Conservation (phyloP, 352 stramenopile species). For the Globisporangium canariense region DNA sequence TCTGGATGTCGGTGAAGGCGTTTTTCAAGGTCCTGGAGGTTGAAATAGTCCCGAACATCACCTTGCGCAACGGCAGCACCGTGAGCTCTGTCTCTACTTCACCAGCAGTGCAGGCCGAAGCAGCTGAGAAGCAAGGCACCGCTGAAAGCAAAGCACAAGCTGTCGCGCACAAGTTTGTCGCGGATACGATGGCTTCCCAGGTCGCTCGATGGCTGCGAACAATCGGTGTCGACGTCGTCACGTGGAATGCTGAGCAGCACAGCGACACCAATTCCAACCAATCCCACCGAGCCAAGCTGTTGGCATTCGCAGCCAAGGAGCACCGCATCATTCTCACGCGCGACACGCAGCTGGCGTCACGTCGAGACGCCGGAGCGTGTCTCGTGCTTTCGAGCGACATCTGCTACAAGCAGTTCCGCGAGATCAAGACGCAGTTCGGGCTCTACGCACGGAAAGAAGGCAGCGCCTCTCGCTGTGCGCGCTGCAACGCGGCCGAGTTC, state of each 20-base stretch:
- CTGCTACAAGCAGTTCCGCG: slow-evolving; percentile 52
- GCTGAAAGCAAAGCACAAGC: background rate
- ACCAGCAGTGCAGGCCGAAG: background rate
- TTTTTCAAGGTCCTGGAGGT: slow-evolving; percentile 44
- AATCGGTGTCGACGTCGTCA: slow-evolving; percentile 70
- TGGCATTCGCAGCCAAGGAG: slow-evolving; percentile 30
- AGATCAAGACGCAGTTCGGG: slow-evolving; percentile 55
- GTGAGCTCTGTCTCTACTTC: slow-evolving; percentile 4
- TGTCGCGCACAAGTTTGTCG: slow-evolving; percentile 59
- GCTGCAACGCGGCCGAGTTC: slow-evolving; percentile 47
- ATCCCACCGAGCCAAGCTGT: slow-evolving; percentile 39
- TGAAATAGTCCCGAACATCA: slow-evolving; percentile 34
- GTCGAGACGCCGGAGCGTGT: slow-evolving; percentile 45
- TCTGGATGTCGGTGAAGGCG: slow-evolving; percentile 35
- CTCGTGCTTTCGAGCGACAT: slow-evolving; percentile 50
- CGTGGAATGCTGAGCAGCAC: slow-evolving; percentile 47
- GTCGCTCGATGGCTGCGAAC: slow-evolving; percentile 77
- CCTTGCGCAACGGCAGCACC: slow-evolving; percentile 18
- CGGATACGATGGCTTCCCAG: slow-evolving; percentile 70
- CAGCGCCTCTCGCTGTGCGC: slow-evolving; percentile 42
- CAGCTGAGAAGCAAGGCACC: background rate
- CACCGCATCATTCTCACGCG: slow-evolving; percentile 52
- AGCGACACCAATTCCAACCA: slow-evolving; percentile 23
- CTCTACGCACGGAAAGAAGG: slow-evolving; percentile 31
- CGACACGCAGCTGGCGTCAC: slow-evolving; percentile 35